Evolutionary conservation across 192 early-diverging fungal species (phyloP), one percentile per base, ranked within the genome.

Genomic region (Martensiomyces pterosporus): DNA sequence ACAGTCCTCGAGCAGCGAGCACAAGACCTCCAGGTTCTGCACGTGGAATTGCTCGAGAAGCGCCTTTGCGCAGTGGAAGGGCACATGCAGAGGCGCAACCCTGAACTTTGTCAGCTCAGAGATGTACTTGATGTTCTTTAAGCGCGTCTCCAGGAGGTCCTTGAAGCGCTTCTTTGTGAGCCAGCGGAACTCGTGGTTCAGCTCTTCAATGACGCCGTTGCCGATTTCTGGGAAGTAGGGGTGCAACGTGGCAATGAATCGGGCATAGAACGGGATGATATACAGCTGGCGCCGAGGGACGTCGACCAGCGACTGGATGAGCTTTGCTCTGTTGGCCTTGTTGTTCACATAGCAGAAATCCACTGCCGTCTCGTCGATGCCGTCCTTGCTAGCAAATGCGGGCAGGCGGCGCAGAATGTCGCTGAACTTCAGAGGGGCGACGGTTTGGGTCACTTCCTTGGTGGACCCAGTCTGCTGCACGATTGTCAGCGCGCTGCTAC

Each of bases 71-170:
- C 86, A 88, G 59, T 89, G 85, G 45, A 94, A 93, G 32, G 87
- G 80, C 17, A 88, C 70, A 55, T 90, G 86, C 35, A 77, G 44
- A 4, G 93, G 92, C 1, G 83, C 84, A 15, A 98, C 79, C 42
- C 75, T 79, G 70, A 99, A 99, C 65, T 99, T 99, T 25, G 88
- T 85, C 32, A 99, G 82, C 66, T 98, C 93, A 14, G 85, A 83
- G 48, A 99, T 76, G 60, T 84, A 94, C 42, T 86, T 79, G 39
- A 88, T 82, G 52, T 91, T 92, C 75, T 84, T 57, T 2, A 66
- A 29, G 12, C 63, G 55, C 27, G 59, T 41, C 9, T 75, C 71
- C 37, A 75, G 43, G 14, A 67, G 60, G 5, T 60, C 61, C 19
- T 62, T 57, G 65, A 57, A 80, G 73, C 45, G 84, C 79, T 65